Percentiles rank a stretch among this genome's conserved stretches.
These are phyloP conservation scores for Lecanicillium sp. DNA, from an alignment of 2,329 filamentous ascomycete species.

Conservation along the genomic window DNA sequence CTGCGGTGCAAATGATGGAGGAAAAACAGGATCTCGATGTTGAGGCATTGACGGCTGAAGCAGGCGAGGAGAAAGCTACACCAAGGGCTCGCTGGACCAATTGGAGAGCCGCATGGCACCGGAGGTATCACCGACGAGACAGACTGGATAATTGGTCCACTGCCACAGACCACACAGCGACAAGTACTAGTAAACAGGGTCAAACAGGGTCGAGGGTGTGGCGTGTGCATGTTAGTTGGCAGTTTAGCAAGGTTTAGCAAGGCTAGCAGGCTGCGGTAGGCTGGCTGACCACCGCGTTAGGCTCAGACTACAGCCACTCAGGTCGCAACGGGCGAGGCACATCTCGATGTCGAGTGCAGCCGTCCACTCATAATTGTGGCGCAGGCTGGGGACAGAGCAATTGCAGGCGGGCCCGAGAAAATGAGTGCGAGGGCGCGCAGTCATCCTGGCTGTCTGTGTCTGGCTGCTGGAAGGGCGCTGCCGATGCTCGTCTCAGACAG, in stretches of 20 bases:
- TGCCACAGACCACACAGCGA: no score
- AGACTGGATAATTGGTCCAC: no score
- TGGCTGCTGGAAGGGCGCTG: not conserved
- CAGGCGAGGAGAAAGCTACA: not conserved
- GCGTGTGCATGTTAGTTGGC: not conserved
- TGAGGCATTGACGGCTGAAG: not conserved
- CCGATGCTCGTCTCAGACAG: not conserved
- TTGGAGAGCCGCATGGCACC: no score
- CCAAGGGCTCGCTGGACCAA: not conserved
- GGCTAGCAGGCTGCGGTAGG: not conserved
- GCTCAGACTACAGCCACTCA: no score
- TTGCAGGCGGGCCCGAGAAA: not conserved
- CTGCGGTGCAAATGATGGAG: not conserved
- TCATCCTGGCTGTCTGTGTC: no score
- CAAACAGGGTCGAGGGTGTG: not conserved
- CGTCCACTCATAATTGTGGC: slow-evolving; percentile 7
- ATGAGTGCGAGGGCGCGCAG: no score
- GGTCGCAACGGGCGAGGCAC: not conserved
- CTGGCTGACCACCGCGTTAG: no score
- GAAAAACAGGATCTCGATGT: slow-evolving; percentile 3
- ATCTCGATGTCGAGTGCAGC: slow-evolving; percentile 8
- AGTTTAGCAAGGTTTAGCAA: not conserved
- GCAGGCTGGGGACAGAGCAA: slow-evolving; percentile 1
- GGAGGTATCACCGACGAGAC: no score
- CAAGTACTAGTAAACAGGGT: not conserved